Percentiles rank a stretch among this genome's conserved stretches.
Conservation (phyloP, 345 rosid species). For the Turritis glabra region DNA sequence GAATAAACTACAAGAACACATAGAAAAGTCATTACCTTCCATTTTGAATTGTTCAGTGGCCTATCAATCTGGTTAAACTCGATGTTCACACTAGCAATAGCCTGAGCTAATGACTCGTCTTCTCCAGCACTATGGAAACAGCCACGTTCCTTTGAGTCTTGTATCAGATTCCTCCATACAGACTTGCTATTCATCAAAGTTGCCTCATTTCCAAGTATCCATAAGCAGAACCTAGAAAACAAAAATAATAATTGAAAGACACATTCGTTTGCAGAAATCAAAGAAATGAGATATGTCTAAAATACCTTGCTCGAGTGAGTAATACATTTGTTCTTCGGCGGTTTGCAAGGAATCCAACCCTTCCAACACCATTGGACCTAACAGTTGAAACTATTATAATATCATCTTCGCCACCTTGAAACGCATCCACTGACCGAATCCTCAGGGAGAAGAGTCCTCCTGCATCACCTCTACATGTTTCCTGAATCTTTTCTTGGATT, state of each 20-base stretch:
- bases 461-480: constrained; percentile 22
- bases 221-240: constrained; percentile 42
- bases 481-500: constrained; percentile 44
- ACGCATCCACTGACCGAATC: constrained; percentile 47
- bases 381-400: constrained; percentile 52
- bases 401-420: constrained; percentile 57
- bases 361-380: constrained; percentile 40
- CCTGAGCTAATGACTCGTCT: constrained; percentile 34
- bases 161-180: constrained; percentile 42
- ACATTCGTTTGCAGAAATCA: not conserved
- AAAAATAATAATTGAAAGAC: not conserved
- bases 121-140: constrained; percentile 43
- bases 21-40: constrained; percentile 26
- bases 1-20: not conserved
- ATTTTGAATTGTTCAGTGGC: constrained; percentile 17
- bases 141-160: constrained; percentile 37
- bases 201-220: constrained; percentile 51
- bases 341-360: constrained; percentile 43
- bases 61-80: constrained; percentile 28
- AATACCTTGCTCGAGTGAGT: constrained; percentile 47
- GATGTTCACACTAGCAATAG: constrained; percentile 22
- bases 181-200: constrained; percentile 40
- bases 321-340: constrained; percentile 39
- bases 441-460: constrained; percentile 35
- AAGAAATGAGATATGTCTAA: not conserved